Evolutionary conservation across 225 moss, liverwort and hornwort species (phyloP).

Genomic region (Marchantia paleacea): DNA sequence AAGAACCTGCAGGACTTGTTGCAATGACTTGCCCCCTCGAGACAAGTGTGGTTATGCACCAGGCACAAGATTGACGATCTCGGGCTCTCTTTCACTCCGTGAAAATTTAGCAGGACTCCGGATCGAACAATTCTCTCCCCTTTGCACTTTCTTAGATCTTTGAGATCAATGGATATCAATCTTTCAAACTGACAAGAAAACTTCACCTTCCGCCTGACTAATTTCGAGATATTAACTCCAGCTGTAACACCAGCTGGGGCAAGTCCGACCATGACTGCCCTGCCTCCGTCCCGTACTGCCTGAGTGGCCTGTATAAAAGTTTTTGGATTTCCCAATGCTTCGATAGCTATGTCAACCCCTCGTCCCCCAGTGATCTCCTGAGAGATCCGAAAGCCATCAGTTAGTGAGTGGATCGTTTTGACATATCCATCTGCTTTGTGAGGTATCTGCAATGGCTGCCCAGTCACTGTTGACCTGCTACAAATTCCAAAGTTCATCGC

Average conservation of each 20-base stretch:
- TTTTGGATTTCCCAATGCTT: slow-evolving; percentile 80
- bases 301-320: slow-evolving; percentile 79
- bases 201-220: slow-evolving; percentile 81
- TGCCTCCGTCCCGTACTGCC: slow-evolving; percentile 88
- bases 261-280: slow-evolving; percentile 91
- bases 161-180: not conserved
- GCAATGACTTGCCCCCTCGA: too few relatives aligned
- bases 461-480: not conserved
- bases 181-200: not conserved
- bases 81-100: too few relatives aligned
- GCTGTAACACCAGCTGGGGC: slow-evolving; percentile 69
- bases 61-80: too few relatives aligned
- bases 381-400: not conserved
- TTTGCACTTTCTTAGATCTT: not conserved
- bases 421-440: not conserved
- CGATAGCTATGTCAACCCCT: slow-evolving; percentile 95
- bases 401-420: not conserved
- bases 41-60: too few relatives aligned
- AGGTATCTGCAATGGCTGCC: not conserved
- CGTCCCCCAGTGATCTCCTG: slow-evolving; percentile 93
- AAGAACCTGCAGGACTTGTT: too few relatives aligned
- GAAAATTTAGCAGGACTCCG: too few relatives aligned
- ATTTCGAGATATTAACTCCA: slow-evolving; percentile 74
- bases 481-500: not conserved
- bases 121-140: not conserved